Percentiles rank a stretch among this genome's conserved stretches.
Conservation (phyloP, 176 grass and related monocot genomes). For the Triticum dicoccoides region DNA sequence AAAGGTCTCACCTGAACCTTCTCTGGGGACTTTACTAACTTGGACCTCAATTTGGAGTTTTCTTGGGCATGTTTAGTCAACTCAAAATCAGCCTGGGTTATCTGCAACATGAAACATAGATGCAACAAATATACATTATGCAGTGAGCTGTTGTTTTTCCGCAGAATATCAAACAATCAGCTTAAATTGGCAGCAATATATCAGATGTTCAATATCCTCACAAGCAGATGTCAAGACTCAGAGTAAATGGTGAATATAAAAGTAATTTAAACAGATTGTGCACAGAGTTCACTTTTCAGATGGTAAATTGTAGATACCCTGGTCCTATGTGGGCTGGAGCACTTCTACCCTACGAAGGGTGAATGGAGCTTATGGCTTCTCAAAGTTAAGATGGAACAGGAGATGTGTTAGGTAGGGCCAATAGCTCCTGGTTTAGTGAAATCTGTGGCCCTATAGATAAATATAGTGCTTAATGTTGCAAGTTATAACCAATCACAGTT, state of each 20-base stretch:
- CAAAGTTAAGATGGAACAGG: background rate
- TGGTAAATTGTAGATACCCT: background rate
- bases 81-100: background rate
- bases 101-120: slow-evolving; percentile 3
- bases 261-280: background rate
- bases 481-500: background rate
- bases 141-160: background rate
- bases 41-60: slow-evolving; percentile 56
- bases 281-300: background rate
- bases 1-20: slow-evolving; percentile 61
- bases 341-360: background rate
- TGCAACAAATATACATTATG: background rate
- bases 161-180: background rate
- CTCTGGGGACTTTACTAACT: slow-evolving; percentile 87
- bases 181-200: background rate
- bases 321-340: background rate
- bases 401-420: background rate
- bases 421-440: background rate
- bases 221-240: background rate
- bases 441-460: background rate
- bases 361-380: slow-evolving; percentile 1
- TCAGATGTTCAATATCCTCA: slow-evolving; percentile 15
- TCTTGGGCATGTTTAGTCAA: slow-evolving; percentile 60
- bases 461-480: background rate
- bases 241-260: background rate